Percentiles rank a stretch among this genome's conserved stretches.
These are phyloP conservation scores for Hanseniaspora clermontiae DNA, from an alignment of 805 yeast species.

Conservation along the genomic window DNA sequence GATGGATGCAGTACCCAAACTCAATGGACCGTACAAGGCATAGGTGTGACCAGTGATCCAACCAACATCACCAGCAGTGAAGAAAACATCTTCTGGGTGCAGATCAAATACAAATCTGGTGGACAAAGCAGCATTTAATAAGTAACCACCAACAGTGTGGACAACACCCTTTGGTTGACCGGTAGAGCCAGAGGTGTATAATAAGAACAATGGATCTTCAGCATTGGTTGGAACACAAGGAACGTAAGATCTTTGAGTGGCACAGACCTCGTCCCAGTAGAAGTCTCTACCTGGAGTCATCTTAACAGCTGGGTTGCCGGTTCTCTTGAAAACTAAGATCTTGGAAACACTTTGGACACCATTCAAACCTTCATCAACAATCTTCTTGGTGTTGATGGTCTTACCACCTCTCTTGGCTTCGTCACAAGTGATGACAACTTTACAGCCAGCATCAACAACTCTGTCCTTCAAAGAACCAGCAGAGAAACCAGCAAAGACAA, in stretches of 20 bases:
- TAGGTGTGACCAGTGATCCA: constrained; percentile 99
- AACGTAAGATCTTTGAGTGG: constrained; percentile 66
- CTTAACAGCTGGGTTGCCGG: constrained; percentile 60
- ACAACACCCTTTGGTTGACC: constrained; percentile 98
- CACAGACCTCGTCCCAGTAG: constrained; percentile 90
- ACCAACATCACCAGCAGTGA: constrained; percentile 97
- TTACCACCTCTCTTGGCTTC: constrained; percentile 95
- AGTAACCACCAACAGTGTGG: constrained; percentile 88
- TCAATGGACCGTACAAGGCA: constrained; percentile 85
- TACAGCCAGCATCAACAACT: constrained; percentile 73
- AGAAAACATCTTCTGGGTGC: constrained; percentile 72
- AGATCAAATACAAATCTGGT: constrained; percentile 89
- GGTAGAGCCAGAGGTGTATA: constrained; percentile 96
- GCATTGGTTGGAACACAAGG: constrained; percentile 80
- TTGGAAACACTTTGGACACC: constrained; percentile 62
- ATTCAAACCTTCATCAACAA: constrained; percentile 85
- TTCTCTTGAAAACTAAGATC: constrained; percentile 79
- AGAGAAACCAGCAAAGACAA: constrained; percentile 91
- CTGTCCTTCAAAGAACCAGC: constrained; percentile 88
- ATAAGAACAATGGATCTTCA: constrained; percentile 89
- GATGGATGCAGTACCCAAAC: constrained; percentile 78
- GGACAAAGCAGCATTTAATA: constrained; percentile 82
- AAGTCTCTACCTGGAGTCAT: constrained; percentile 71
- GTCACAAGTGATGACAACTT: constrained; percentile 83
- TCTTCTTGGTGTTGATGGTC: constrained; percentile 78